A percentile compares a stretch with the other conserved stretches of the same genome.
Conservation (phyloP, 306 rosid genomes). For the Castanea sativa region DNA sequence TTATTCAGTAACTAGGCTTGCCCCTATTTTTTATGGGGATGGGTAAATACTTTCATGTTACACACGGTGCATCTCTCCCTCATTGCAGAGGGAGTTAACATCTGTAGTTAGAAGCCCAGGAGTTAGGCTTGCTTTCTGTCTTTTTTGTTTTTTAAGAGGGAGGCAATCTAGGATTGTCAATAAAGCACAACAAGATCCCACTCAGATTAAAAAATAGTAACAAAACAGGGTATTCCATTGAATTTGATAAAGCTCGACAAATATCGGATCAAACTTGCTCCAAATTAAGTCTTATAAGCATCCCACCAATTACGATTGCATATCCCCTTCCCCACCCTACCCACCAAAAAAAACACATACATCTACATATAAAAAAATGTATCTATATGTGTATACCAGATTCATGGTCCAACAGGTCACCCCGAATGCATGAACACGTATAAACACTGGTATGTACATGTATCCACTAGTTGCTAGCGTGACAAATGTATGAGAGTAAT, state of each 20-base stretch:
- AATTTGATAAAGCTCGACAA: background rate
- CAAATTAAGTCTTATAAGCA: background rate
- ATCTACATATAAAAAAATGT: background rate
- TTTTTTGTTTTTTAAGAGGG: background rate
- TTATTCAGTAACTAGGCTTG: background rate
- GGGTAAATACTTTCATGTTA: no score
- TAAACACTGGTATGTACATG: no score
- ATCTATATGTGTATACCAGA: background rate
- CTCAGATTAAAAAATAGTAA: no score
- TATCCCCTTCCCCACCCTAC: no score
- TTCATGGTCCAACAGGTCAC: no score
- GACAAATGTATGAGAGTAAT: background rate
- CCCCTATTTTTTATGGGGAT: no score
- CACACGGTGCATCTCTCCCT: no score
- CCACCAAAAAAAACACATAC: background rate
- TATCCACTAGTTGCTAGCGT: no score
- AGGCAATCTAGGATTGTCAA: background rate
- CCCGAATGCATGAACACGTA: no score
- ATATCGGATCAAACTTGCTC: background rate
- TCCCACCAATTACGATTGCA: no score
- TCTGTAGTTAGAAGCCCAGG: background rate
- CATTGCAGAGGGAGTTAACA: no score
- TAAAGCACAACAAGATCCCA: background rate
- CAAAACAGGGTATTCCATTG: background rate
- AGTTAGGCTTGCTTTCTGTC: background rate